Evolutionary conservation across 345 rosid genomes (phyloP).

Genomic region (Arabis alpina): DNA sequence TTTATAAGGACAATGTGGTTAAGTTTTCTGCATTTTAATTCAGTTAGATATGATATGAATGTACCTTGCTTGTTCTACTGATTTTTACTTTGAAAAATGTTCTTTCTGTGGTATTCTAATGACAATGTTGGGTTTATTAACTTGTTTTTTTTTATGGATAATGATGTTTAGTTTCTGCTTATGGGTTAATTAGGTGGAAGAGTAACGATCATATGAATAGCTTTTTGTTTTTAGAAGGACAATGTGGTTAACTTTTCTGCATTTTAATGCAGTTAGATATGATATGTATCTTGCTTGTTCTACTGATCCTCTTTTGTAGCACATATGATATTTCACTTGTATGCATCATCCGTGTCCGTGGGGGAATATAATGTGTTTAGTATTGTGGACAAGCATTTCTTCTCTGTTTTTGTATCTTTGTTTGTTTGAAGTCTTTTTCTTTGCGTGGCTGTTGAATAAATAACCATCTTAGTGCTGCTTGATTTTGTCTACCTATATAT

Average conservation of each 20-base stretch:
- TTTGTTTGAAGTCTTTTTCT: background rate
- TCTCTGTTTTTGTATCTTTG: conserved; percentile 5
- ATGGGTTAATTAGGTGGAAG: background rate
- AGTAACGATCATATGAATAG: conserved; percentile 9
- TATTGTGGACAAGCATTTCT: background rate
- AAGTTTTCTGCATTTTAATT: background rate
- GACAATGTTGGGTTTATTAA: conserved; percentile 9
- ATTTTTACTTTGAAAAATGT: background rate
- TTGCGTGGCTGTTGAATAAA: background rate
- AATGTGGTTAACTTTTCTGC: background rate
- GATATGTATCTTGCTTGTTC: background rate
- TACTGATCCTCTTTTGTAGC: conserved; percentile 4
- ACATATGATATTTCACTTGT: background rate
- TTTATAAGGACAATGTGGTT: background rate
- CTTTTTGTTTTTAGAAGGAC: background rate
- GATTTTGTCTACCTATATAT: background rate
- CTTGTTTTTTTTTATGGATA: background rate
- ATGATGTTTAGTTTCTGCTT: conserved; percentile 11
- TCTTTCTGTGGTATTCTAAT: background rate
- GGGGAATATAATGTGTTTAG: too few species aligned
- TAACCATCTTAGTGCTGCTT: conserved; percentile 5
- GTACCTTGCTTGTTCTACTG: background rate
- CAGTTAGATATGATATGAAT: too few species aligned
- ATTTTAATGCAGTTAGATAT: too few species aligned
- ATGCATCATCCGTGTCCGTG: too few species aligned